phyloP scores from a whole-genome alignment of 371 early-diverging fungal species.

The Fennellomyces sp. region DNA sequence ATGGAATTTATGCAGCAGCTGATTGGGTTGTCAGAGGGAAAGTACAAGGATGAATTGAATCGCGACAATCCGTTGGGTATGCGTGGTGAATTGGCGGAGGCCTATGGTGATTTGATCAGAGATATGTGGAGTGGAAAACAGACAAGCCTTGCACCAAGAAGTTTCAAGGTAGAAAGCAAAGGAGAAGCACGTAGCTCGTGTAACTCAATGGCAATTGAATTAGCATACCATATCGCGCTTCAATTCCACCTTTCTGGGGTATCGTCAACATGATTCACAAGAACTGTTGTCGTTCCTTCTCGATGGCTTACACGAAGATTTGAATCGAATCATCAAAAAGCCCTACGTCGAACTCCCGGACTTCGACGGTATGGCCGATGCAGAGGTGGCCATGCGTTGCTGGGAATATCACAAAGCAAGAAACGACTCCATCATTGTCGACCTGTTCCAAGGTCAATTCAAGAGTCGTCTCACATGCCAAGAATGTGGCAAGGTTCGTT shows the following conservation, averaged over 20 bases:
- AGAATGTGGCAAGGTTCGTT: conserved; percentile 56
- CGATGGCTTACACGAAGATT: conserved; percentile 72
- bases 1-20: background rate
- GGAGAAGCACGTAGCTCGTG: background rate
- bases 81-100: conserved; percentile 66
- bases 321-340: conserved; percentile 71
- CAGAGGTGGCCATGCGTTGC: conserved; percentile 54
- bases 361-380: conserved; percentile 66
- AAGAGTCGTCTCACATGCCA: conserved; percentile 76
- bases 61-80: conserved; percentile 62
- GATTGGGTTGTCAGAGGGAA: conserved; percentile 21
- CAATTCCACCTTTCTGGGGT: conserved; percentile 69
- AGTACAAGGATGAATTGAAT: conserved; percentile 51
- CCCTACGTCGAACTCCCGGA: conserved; percentile 80
- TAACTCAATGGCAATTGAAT: too few species aligned
- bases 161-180: conserved; percentile 62
- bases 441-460: conserved; percentile 85
- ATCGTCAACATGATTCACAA: conserved; percentile 78
- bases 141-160: conserved; percentile 60
- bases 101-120: conserved; percentile 64
- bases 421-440: conserved; percentile 76
- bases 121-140: conserved; percentile 60
- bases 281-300: conserved; percentile 65
- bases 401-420: conserved; percentile 69
- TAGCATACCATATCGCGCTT: conserved; percentile 65